phyloP scores from a whole-genome alignment of 1,284 basidiomycete genomes.

The Ceratobasidium sp. region DNA sequence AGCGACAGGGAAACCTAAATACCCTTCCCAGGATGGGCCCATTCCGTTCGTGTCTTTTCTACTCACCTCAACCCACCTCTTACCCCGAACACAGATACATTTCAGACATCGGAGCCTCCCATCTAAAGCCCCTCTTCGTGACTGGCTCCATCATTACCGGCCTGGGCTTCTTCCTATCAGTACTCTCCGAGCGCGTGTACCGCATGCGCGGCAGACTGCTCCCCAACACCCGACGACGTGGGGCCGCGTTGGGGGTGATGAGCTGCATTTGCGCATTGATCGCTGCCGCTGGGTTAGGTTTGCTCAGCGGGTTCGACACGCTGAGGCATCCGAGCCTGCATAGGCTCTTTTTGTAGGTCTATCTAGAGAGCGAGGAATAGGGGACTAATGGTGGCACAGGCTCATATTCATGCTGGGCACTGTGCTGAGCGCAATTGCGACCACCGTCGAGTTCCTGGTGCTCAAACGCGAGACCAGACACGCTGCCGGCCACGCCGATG shows the following conservation, averaged over 20 bases:
- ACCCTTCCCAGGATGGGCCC: constrained; percentile 62
- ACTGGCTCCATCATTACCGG: constrained; percentile 69
- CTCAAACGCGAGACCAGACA: constrained; percentile 39
- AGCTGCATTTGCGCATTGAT: constrained; percentile 70
- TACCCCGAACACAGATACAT: constrained; percentile 58
- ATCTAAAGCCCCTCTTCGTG: constrained; percentile 77
- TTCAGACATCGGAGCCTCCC: constrained; percentile 75
- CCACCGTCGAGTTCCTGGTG: constrained; percentile 67
- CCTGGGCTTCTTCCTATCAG: constrained; percentile 67
- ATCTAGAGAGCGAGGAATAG: background rate
- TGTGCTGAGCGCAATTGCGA: constrained; percentile 74
- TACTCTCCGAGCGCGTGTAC: constrained; percentile 69
- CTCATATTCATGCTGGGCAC: constrained; percentile 73
- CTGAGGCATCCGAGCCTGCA: constrained; percentile 63
- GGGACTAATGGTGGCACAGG: constrained; percentile 1
- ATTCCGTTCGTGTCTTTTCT: constrained; percentile 60
- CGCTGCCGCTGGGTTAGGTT: constrained; percentile 63
- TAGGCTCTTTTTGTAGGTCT: constrained; percentile 61
- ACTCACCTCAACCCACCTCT: background rate
- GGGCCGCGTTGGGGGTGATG: constrained; percentile 64
- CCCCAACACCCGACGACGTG: constrained; percentile 66
- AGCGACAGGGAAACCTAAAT: constrained; percentile 61
- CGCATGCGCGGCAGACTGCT: constrained; percentile 70
- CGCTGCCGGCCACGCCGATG: constrained; percentile 25
- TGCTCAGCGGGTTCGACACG: constrained; percentile 76